Base-by-base conservation (phyloP, 805 yeast genomes). In the Kodamaea nitidulidarum region DNA sequence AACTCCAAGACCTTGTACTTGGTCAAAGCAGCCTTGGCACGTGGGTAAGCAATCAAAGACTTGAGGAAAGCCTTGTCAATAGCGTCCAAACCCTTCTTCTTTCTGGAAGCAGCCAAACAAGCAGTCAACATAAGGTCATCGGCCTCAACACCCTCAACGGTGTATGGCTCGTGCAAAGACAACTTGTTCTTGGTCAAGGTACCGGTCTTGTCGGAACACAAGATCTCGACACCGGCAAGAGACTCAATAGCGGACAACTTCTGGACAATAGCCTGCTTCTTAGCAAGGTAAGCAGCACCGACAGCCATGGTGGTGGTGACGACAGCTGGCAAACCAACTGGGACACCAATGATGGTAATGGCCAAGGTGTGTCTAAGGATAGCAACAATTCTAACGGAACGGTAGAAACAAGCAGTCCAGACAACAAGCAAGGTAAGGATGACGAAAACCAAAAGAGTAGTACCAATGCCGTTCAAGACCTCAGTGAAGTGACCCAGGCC, bases 251-350 rank as follows among this genome's bases (percentile, higher is more conserved):
- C 96, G 67, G 95, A 85, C 61, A 88, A 78, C 68, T 88, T 88
- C 73, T 88, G 96, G 59, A 88, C 97, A 77, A 88, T 88, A 56
- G 96, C 96, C 73, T 87, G 87, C 73, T 88, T 88, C 80, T 88
- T 86, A 60, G 96, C 96, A 63, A 88, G 76, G 84, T 88, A 87
- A 64, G 96, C 96, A 68, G 96, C 97, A 81, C 97, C 97, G 71
- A 90, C 97, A 70, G 97, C 97, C 96, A 88, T 88, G 67, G 96
- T 88, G 60, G 96, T 88, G 76, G 96, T 88, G 55, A 88, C 96
- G 63, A 88, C 96, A 67, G 95, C 96, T 69, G 96, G 96, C 67
- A 88, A 81, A 84, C 96, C 96, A 54, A 88, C 96, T 67, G 96
- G 96, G 56, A 88, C 96, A 83, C 96, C 96, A 58, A 88, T 83